Evolutionary conservation across 352 stramenopile species (phyloP).

Genomic region (Aphanomyces cochlioides): DNA sequence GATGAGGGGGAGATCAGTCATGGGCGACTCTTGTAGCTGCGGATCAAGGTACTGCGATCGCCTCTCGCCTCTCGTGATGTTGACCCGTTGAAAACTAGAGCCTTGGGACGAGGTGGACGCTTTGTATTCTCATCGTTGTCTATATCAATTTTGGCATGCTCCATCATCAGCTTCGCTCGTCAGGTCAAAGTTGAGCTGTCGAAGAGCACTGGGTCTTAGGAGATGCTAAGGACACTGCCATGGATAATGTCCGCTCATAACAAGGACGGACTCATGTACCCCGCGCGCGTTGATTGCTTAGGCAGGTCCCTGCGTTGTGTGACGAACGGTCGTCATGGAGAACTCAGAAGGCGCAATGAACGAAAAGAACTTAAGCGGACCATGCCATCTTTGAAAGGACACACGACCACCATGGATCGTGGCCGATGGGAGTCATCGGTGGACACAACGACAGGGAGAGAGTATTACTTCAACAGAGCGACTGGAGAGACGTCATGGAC

Average conservation of each 20-base stretch:
- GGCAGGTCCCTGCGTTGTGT: not conserved
- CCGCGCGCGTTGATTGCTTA: not conserved
- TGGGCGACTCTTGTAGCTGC: not conserved
- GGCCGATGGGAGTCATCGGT: slow-evolving; percentile 51
- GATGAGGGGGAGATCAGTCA: slow-evolving; percentile 22
- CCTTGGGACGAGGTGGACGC: not conserved
- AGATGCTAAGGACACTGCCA: not conserved
- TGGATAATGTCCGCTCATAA: not conserved
- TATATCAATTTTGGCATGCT: too few species aligned
- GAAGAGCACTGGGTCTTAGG: not conserved
- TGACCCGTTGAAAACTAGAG: not conserved
- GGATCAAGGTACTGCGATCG: not conserved
- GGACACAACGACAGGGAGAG: slow-evolving; percentile 38
- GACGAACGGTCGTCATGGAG: not conserved
- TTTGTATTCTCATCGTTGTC: not conserved
- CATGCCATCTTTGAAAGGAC: not conserved
- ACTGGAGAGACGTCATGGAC: slow-evolving; percentile 62
- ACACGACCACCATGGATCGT: not conserved
- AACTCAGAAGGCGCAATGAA: not conserved
- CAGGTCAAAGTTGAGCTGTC: not conserved
- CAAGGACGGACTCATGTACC: not conserved
- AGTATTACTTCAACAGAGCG: slow-evolving; percentile 58
- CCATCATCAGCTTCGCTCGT: not conserved
- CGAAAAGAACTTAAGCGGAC: not conserved
- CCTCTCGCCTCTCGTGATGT: not conserved